Conservation (phyloP, 768 basidiomycete genomes). For the Lactarius trivialis region DNA sequence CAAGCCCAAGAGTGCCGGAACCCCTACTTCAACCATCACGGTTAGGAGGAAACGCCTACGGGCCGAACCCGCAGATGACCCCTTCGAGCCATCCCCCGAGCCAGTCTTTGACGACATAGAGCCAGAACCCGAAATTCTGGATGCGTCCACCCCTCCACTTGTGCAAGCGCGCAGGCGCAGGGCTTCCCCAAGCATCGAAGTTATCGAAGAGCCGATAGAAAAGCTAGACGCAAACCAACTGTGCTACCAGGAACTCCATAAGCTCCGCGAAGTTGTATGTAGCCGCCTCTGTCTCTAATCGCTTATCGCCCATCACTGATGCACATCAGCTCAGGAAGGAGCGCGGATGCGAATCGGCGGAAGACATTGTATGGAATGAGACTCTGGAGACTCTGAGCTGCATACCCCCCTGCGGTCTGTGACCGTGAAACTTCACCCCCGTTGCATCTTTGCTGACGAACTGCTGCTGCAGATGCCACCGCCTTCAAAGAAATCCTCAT, state of each 20-base stretch:
- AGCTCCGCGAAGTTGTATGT: slow-evolving; percentile 20
- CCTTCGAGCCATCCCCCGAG: slow-evolving; percentile 13
- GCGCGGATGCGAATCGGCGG: slow-evolving; percentile 22
- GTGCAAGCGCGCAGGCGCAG: slow-evolving; percentile 1
- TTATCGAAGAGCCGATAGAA: background rate
- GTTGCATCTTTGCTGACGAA: background rate
- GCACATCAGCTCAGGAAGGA: slow-evolving; percentile 1
- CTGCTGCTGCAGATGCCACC: background rate
- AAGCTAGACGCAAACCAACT: background rate
- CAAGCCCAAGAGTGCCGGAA: background rate
- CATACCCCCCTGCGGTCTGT: slow-evolving; percentile 37
- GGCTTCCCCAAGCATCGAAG: slow-evolving; percentile 6
- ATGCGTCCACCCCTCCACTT: background rate
- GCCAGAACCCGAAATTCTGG: background rate
- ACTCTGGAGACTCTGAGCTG: slow-evolving; percentile 35
- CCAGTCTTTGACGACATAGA: slow-evolving; percentile 15
- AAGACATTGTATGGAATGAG: slow-evolving; percentile 33
- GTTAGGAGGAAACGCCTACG: slow-evolving; percentile 8
- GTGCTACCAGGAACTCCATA: slow-evolving; percentile 13
- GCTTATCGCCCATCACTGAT: background rate
- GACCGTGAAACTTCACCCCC: background rate
- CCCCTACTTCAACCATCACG: background rate
- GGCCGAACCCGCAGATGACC: background rate
- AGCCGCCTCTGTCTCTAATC: background rate
- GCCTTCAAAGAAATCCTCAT: slow-evolving; percentile 1